Percentiles rank a stretch among this genome's conserved stretches.
Conservation (phyloP, 139 green algal species). For the Monoraphidium neglectum region DNA sequence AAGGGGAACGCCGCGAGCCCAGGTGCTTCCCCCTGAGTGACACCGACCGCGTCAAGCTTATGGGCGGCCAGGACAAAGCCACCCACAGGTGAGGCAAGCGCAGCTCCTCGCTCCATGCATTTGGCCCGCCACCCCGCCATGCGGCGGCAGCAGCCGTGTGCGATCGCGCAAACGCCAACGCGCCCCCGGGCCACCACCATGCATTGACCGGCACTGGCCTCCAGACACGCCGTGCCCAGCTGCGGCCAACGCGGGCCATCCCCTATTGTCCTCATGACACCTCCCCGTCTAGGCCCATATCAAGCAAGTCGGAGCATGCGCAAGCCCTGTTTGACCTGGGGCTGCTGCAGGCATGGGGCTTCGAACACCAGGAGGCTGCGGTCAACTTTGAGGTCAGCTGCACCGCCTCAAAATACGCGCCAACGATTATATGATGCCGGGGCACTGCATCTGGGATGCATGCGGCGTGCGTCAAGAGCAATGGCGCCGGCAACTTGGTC, state of each 20-base stretch:
- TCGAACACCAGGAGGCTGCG: constrained; percentile 3
- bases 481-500: too few relatives aligned
- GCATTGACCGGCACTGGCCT: too few relatives aligned
- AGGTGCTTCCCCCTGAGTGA: constrained; percentile 13
- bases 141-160: too few relatives aligned
- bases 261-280: too few relatives aligned
- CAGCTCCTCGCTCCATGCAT: too few relatives aligned
- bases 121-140: too few relatives aligned
- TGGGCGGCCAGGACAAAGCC: constrained; percentile 6
- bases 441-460: constrained; percentile 18
- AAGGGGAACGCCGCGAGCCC: background rate
- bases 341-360: background rate
- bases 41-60: constrained; percentile 2
- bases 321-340: constrained; percentile 32
- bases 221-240: too few relatives aligned
- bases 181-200: too few relatives aligned
- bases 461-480: constrained; percentile 3
- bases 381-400: background rate
- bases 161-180: too few relatives aligned
- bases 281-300: too few relatives aligned
- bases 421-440: background rate
- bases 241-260: too few relatives aligned
- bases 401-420: background rate
- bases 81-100: too few relatives aligned
- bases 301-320: background rate